These are phyloP conservation scores for Aspergillus transmontanensis DNA, from an alignment of 2,329 filamentous ascomycete genomes.

Conservation along the genomic window DNA sequence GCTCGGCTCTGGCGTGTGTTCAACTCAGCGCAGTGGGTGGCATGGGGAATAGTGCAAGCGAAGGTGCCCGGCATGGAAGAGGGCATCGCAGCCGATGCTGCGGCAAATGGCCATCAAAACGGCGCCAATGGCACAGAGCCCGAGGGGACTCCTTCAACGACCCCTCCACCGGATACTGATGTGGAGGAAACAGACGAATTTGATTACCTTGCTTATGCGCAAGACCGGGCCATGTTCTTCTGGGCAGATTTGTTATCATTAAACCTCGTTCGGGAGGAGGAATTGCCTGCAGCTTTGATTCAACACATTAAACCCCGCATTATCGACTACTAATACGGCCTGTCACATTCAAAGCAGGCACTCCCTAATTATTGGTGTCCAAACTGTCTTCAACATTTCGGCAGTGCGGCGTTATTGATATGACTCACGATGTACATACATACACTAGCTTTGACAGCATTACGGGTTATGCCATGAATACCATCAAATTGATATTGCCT, in stretches of 20 bases:
- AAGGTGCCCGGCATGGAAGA: constrained; percentile 74
- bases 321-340: constrained; percentile 59
- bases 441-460: constrained; percentile 5
- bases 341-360: neutral
- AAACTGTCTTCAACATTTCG: constrained; percentile 4
- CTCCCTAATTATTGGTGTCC: neutral
- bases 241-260: constrained; percentile 85
- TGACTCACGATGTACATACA: constrained; percentile 20
- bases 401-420: constrained; percentile 6
- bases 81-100: constrained; percentile 27
- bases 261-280: constrained; percentile 73
- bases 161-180: constrained; percentile 45
- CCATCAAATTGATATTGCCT: neutral
- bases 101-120: constrained; percentile 23
- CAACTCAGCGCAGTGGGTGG: constrained; percentile 88
- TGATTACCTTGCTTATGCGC: constrained; percentile 89
- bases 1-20: constrained; percentile 82
- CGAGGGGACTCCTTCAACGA: constrained; percentile 15
- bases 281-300: constrained; percentile 71
- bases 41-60: constrained; percentile 96
- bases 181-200: constrained; percentile 73
- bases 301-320: constrained; percentile 63
- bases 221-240: constrained; percentile 89
- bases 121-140: constrained; percentile 10
- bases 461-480: constrained; percentile 3